phyloP scores from a whole-genome alignment of 345 rosid species.

The Diplotaxis tenuifolia region DNA sequence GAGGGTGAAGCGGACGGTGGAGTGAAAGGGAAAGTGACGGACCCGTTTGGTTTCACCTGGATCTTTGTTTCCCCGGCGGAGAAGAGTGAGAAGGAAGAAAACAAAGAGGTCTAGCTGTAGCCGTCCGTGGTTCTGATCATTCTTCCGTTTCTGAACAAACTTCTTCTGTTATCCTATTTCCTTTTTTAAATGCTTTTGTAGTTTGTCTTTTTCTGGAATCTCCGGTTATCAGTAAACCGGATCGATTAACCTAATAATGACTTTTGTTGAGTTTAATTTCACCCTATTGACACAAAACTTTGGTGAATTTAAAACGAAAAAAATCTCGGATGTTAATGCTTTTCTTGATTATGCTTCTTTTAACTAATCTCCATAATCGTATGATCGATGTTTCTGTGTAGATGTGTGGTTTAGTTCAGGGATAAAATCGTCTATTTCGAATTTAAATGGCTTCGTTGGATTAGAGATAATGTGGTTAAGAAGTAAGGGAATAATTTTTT shows the following conservation, averaged over 20 bases:
- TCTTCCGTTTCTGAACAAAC: slow-evolving; percentile 23
- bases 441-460: neutral
- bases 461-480: neutral
- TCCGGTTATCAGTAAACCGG: slow-evolving; percentile 21
- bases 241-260: slow-evolving; percentile 16
- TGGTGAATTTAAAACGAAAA: neutral
- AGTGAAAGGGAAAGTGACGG: slow-evolving; percentile 66
- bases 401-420: neutral
- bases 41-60: slow-evolving; percentile 84
- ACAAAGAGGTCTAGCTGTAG: slow-evolving; percentile 44
- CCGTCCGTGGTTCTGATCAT: slow-evolving; percentile 34
- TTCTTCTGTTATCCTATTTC: slow-evolving; percentile 1
- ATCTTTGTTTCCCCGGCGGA: slow-evolving; percentile 48
- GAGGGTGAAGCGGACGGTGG: slow-evolving; percentile 50
- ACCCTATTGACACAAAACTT: slow-evolving; percentile 15
- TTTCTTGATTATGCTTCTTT: neutral
- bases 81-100: slow-evolving; percentile 22
- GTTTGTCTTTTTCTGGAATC: slow-evolving; percentile 22
- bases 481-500: neutral
- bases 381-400: neutral
- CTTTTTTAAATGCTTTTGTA: neutral
- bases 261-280: slow-evolving; percentile 12
- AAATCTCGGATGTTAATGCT: neutral
- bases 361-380: neutral
- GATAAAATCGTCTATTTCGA: neutral